Conservation (phyloP, 73 alveolate genomes). For the Paramecium octaurelia region DNA sequence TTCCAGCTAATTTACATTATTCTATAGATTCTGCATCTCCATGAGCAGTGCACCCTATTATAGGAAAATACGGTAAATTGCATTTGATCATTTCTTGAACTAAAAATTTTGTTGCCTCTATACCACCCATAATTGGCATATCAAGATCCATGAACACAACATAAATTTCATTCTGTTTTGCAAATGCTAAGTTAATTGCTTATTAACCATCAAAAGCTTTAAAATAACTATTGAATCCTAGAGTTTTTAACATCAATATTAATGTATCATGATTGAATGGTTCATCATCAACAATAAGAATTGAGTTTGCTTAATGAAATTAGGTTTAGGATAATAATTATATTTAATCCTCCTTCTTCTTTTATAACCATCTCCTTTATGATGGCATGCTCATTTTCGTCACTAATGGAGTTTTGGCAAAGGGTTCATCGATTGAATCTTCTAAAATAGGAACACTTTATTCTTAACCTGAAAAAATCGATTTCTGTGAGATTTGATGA, state of each 20-base stretch:
- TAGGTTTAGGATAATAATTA: not conserved
- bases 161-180: not conserved
- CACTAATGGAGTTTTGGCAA: not conserved
- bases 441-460: not conserved
- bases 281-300: slow-evolving; percentile 46
- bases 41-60: slow-evolving; percentile 43
- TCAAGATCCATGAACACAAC: slow-evolving; percentile 26
- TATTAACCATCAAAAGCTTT: slow-evolving; percentile 36
- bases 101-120: not conserved
- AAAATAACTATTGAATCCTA: not conserved
- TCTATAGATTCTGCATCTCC: not conserved
- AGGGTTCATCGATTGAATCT: not conserved
- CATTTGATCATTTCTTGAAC: not conserved
- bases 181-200: not conserved
- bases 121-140: slow-evolving; percentile 48
- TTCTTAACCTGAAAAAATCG: not conserved
- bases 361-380: not conserved
- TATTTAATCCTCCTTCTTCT: not conserved
- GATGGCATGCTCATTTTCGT: not conserved
- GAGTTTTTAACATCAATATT: not conserved
- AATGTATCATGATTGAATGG: slow-evolving; percentile 41
- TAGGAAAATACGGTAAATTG: not conserved
- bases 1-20: not conserved
- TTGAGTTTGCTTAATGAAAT: not conserved
- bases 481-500: not conserved